Evolutionary conservation across 2,329 filamentous ascomycete genomes (phyloP), one percentile per base, ranked within the genome.

Genomic region (Tolypocladium pustulatum): DNA sequence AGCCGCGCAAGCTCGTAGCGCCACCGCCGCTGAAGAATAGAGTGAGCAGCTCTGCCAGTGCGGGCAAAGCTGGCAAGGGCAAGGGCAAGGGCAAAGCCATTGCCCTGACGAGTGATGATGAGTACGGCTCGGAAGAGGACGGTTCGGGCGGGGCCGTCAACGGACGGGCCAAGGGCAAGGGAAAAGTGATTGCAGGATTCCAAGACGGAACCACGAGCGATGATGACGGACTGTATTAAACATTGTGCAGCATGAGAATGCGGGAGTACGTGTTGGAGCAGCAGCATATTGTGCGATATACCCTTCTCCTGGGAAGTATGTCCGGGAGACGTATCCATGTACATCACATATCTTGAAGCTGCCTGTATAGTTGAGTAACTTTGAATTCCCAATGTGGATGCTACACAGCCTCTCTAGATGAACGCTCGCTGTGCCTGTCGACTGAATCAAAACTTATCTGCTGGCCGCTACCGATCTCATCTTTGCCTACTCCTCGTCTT

Each of bases 181-280:
- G 77, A 1, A 85, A 83, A 65, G 81, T 76, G 3, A 72, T 77
- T 20, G 77, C 76, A 60, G 72, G 73, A 37, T 82, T 84, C 62
- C 75, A 78, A 64, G 75, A 81, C n/a, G 76, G 77, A 25, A 78
- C 74, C n/a, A 80, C 75, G 22, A 81, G 78, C 62, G 82, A 81
- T 60, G 81, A 85, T 56, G 81, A 84, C 54, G 81, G 75, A 12
- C 64, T 85, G 67, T 85, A 85, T 57, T 84, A 73, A 69, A 43
- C 20, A 2, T 3, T 13, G 25, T 41, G 49, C 37, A 32, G 20
- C 9, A n/a, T 49, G 27, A 7, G 7, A 9, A 25, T 25, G n/a
- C 6, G 7, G 37, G 41, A 6, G 41, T 25, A 46, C 20, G 9
- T 22, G n/a, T 9, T 17, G 40, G 49, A n/a, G 4, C 10, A 36